Base-by-base conservation (phyloP, 306 rosid species). In the Medicago truncatula region DNA sequence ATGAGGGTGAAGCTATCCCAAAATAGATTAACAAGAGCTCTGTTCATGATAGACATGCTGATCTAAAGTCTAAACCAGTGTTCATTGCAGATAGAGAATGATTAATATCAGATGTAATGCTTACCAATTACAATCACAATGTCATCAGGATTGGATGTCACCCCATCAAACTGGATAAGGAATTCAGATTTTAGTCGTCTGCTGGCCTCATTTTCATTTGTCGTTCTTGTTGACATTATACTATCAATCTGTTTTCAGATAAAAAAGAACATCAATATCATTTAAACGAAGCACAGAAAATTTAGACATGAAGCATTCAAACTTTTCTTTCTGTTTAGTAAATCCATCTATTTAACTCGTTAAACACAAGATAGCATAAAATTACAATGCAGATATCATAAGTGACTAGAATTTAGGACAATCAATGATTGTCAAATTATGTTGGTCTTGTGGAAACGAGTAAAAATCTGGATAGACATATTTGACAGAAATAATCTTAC, bases 91-190 rank as follows among this genome's bases (percentile, higher is more conserved):
- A 77, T 67, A 67, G 43, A 46, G 50, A 71, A 65, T 9, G n/a
- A 62, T 47, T 67, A 70, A 12, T 47, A 23, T 21, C 40, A 83
- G 43, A 77, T 43, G 3, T 57, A 61, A 78, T 63, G 52, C 96
- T 89, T 80, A 95, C 98, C 98, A 59, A 95, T 89, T 31, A 92
- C 97, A 85, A 95, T 95, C 41, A 95, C 93, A 56, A 90, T 87
- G 77, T 95, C 98, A 85, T 87, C 75, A 76, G 91, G 80, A 89
- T 86, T 95, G 75, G 97, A 95, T 40, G 93, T 85, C 86, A 95
- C 97, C 68, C 98, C 98, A 85, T 95, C 98, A 84, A 95, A 95
- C 84, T 95, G 98, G 71, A 95, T 89, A 46, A 95, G 89, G 75
- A 95, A 95, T 89, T 95, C 98, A 47, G 97, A 95, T 83, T 95